Evolutionary conservation across 805 yeast genomes (phyloP), one percentile per base, ranked within the genome.

Genomic region (Ascoidea asiatica): DNA sequence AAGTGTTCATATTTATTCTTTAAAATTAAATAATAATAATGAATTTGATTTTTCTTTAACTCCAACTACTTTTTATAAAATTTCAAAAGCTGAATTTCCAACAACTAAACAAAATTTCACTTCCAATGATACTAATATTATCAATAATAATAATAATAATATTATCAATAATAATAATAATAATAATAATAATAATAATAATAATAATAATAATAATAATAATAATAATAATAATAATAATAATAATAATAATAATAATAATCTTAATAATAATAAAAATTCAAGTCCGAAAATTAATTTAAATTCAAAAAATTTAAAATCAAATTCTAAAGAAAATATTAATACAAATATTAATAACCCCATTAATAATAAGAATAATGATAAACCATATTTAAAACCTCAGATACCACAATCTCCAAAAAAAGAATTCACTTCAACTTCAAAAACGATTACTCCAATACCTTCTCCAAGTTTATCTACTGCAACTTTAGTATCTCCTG

Each of bases 1-100:
- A 48, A 70, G 86, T 2, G 79, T 90, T 11, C 79, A 77, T 50
- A 65, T 92, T n/a, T 85, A 85, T 58, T 63, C 67, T 19, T 56
- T 78, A 37, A 58, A 53, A 36, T 48, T 56, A 19, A 19, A 33
- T n/a, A 40, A 20, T 8, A 21, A 20, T 5, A 33, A 40, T 33
- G 21, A 40, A n/a, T 19, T 8, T n/a, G 21, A 40, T 18, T 19
- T 8, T n/a, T 7, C 17, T 17, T 21, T 21, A 38, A 21, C 63
- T 11, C 71, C 71, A 8, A 64, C 70, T 5, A 59, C 68, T 18
- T 63, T 60, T 47, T 65, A 65, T 52, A 77, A 73, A 56, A 71
- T 77, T 13, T 58, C 70, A n/a, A 67, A 74, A 50, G 71, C 79
- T 1, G 88, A 81, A 29, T 44, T 77, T 6, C 81, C 82, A n/a